A percentile compares a stretch with the other conserved stretches of the same genome.
These are phyloP conservation scores for Rhodamnia rubescens DNA, from an alignment of 345 rosid genomes.

Conservation along the genomic window DNA sequence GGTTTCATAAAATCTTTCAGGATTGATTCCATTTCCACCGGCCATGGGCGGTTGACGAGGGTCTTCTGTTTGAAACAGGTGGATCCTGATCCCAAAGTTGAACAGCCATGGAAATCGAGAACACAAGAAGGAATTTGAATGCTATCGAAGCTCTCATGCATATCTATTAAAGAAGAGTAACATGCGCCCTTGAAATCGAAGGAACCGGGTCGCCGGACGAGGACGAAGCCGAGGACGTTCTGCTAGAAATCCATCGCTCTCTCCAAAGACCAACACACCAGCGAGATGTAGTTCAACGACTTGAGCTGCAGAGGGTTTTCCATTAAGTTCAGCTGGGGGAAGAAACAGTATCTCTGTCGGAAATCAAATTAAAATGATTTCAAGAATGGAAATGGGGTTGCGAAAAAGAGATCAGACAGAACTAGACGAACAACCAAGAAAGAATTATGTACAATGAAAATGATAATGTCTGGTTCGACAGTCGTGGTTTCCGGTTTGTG, in stretches of 20 bases:
- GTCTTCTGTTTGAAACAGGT: slow-evolving; percentile 5
- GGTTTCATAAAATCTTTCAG: too few species aligned
- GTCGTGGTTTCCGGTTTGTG: not conserved
- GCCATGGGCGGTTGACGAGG: slow-evolving; percentile 10
- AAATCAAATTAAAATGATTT: too few species aligned
- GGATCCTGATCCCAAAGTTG: slow-evolving; percentile 63
- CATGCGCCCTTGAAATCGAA: slow-evolving; percentile 86
- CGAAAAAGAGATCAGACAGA: too few species aligned
- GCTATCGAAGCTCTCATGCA: not conserved
- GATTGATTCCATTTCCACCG: slow-evolving; percentile 29
- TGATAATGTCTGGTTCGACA: not conserved
- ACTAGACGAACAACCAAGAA: too few species aligned
- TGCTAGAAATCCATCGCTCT: slow-evolving; percentile 63
- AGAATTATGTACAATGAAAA: too few species aligned
- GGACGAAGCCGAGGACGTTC: slow-evolving; percentile 59
- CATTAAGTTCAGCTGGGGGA: not conserved
- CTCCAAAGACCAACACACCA: slow-evolving; percentile 54
- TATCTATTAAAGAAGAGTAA: slow-evolving; percentile 7
- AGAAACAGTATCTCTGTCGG: not conserved
- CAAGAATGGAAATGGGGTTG: too few species aligned
- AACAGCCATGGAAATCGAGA: slow-evolving; percentile 36
- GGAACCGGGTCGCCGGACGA: slow-evolving; percentile 68
- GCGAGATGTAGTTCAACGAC: slow-evolving; percentile 72
- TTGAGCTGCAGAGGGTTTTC: slow-evolving; percentile 70
- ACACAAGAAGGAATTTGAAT: not conserved